These are phyloP conservation scores for Plectosphaerella sp. DNA, from an alignment of 2,329 filamentous ascomycete genomes.

Conservation along the genomic window DNA sequence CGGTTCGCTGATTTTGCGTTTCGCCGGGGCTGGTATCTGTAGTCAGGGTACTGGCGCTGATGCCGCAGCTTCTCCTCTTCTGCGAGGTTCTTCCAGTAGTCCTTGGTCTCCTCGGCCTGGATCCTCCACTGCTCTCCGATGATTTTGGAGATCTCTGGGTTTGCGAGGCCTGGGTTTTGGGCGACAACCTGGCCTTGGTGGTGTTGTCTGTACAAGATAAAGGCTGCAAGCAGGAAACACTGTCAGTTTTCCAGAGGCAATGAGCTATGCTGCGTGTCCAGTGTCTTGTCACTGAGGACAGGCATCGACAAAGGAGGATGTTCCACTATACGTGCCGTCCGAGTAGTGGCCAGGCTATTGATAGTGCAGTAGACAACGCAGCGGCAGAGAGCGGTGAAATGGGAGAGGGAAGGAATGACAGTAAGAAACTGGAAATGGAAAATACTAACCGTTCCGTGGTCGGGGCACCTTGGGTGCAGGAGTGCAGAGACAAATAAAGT, in stretches of 20 bases:
- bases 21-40: constrained; percentile 86
- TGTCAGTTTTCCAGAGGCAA: constrained; percentile 16
- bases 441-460: constrained; percentile 52
- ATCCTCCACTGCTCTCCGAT: constrained; percentile 90
- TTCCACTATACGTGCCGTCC: no score
- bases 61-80: constrained; percentile 92
- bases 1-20: constrained; percentile 35
- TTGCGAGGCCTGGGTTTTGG: constrained; percentile 82
- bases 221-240: constrained; percentile 56
- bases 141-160: constrained; percentile 96
- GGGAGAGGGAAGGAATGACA: neutral
- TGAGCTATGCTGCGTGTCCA: no score
- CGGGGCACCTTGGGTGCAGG: constrained; percentile 54
- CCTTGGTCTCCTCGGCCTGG: constrained; percentile 69
- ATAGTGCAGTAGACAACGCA: no score
- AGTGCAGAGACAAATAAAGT: constrained; percentile 52
- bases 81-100: constrained; percentile 82
- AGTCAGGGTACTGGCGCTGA: constrained; percentile 84
- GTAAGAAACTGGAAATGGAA: neutral
- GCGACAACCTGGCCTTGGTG: constrained; percentile 79
- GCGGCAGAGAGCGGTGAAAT: neutral
- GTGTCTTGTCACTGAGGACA: no score
- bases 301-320: no score
- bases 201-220: constrained; percentile 95
- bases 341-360: no score